Evolutionary conservation across 805 yeast genomes (phyloP), one percentile per base, ranked within the genome.

Genomic region (Nakazawaea wyomingensis): DNA sequence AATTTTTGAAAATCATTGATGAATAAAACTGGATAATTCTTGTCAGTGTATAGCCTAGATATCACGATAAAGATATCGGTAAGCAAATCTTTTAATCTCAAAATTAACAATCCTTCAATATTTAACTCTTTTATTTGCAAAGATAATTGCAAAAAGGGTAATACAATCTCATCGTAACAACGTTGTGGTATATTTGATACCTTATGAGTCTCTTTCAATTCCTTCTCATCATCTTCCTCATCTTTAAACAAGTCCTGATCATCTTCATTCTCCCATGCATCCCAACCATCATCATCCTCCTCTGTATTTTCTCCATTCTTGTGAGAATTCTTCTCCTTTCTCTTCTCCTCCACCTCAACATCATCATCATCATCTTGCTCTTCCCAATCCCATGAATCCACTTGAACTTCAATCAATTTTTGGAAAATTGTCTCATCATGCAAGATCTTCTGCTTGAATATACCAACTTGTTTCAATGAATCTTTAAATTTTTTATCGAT

Each of bases 1-100:
- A 61, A 34, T 18, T 46, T 49, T 17, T 51, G 50, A 41, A 45
- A 62, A 42, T 64, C 68, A 42, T 63, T 61, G 48, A 56, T 57
- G 21, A 63, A 61, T 13, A 62, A 41, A 3, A 61, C 43, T 16
- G 45, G 46, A n/a, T 44, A 51, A 2, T 56, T 49, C 42, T 62
- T 60, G 18, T 43, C 48, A 3, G 45, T 43, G 7, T 36, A 6
- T 0, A 48, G 32, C 21, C 52, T 42, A 3, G 48, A 36, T 22
- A 51, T 48, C 7, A 59, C 39, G 31, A 60, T 56, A 37, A 57
- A 61, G 27, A 45, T 52, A 32, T 57, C 50, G 14, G 46, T 37
- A 9, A 57, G 20, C 13, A 62, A 29, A 34, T 58, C 56, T 34
- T 60, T 62, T 19, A 60, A 42, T 32, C 55, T 54, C 20, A 45